Percentiles rank a stretch among this genome's conserved stretches.
Conservation (phyloP, 306 rosid species). For the Coriaria nepalensis region DNA sequence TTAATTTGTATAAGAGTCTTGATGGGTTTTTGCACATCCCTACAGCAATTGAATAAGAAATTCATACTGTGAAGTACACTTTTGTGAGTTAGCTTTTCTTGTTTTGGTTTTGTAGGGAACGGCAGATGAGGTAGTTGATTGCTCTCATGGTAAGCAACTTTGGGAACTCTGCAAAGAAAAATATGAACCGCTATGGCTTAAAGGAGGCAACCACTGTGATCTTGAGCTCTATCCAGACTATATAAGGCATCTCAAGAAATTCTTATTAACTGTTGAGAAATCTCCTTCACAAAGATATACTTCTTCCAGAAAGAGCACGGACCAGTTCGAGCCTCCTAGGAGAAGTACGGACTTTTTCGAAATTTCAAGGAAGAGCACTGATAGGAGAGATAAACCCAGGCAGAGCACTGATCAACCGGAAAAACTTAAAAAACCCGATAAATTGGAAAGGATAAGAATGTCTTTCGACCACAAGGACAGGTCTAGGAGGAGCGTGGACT, state of each 20-base stretch:
- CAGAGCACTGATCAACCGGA: conserved; percentile 50
- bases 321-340: conserved; percentile 47
- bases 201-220: conserved; percentile 61
- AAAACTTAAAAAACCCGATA: conserved; percentile 32
- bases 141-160: conserved; percentile 62
- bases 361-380: conserved; percentile 47
- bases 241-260: conserved; percentile 52
- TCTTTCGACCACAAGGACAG: conserved; percentile 40
- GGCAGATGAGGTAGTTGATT: conserved; percentile 58
- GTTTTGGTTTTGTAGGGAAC: conserved; percentile 39
- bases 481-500: conserved; percentile 52
- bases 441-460: conserved; percentile 40
- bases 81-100: not conserved
- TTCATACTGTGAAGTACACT: too few relatives aligned
- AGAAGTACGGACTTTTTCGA: conserved; percentile 50
- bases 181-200: conserved; percentile 62
- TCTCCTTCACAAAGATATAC: conserved; percentile 40
- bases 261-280: conserved; percentile 41
- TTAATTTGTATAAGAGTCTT: too few relatives aligned
- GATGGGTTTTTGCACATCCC: too few relatives aligned
- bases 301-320: conserved; percentile 33
- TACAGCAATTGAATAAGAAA: too few relatives aligned
- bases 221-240: conserved; percentile 58
- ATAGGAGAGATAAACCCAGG: conserved; percentile 57
- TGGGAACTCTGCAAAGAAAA: conserved; percentile 68